phyloP scores from a whole-genome alignment of 306 rosid species.

The Cucumis sativus region DNA sequence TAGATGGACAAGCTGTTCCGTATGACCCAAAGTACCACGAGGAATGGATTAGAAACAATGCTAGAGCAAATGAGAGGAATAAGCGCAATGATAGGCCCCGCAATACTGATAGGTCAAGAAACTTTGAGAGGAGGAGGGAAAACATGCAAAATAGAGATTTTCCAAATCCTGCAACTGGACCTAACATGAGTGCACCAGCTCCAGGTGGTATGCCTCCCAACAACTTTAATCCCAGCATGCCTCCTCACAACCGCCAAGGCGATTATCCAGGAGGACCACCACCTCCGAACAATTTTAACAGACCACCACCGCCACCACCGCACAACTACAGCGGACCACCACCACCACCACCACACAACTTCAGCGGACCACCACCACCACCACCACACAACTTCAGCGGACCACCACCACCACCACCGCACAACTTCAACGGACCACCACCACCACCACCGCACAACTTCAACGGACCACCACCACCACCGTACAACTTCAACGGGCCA shows the following conservation, averaged over 20 bases:
- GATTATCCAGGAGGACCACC: slow-evolving; percentile 11
- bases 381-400: slow-evolving; percentile 8
- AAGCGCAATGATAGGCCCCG: slow-evolving; percentile 90
- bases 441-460: background rate
- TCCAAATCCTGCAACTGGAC: slow-evolving; percentile 28
- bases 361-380: slow-evolving; percentile 7
- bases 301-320: slow-evolving; percentile 9
- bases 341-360: slow-evolving; percentile 7
- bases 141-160: slow-evolving; percentile 52
- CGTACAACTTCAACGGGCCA: background rate
- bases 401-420: background rate
- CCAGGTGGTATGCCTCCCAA: slow-evolving; percentile 6
- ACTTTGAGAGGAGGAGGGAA: slow-evolving; percentile 84
- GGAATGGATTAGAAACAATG: slow-evolving; percentile 89
- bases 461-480: background rate
- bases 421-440: background rate
- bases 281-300: slow-evolving; percentile 2
- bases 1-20: slow-evolving; percentile 80
- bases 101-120: slow-evolving; percentile 65
- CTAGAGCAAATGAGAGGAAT: slow-evolving; percentile 85
- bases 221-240: background rate
- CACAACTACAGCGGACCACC: slow-evolving; percentile 6
- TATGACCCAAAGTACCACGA: slow-evolving; percentile 90
- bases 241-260: slow-evolving; percentile 5
- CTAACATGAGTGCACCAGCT: slow-evolving; percentile 20